Conservation (phyloP, 2,329 filamentous ascomycete species). For the Ophiosphaerella narmari region DNA sequence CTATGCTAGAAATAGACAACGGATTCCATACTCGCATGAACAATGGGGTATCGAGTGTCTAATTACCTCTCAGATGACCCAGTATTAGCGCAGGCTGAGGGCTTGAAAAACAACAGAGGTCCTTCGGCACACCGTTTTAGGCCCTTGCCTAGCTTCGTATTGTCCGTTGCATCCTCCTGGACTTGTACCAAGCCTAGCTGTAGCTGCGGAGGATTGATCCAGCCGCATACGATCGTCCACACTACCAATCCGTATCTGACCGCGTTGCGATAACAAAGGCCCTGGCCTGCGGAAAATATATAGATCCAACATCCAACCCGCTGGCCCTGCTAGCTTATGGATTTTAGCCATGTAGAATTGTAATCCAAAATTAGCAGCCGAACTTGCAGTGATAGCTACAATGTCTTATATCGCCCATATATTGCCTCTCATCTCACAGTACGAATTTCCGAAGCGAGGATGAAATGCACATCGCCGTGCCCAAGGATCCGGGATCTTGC, state of each 20-base stretch:
- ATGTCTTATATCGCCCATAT: constrained; percentile 34
- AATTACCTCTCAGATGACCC: no score
- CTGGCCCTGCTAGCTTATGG: constrained; percentile 25
- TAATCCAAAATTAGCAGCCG: constrained; percentile 43
- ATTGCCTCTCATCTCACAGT: constrained; percentile 40
- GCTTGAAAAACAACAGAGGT: no score
- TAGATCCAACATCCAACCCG: constrained; percentile 21
- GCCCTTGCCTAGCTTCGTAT: no score
- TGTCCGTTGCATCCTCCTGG: no score
- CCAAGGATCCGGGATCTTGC: constrained; percentile 21
- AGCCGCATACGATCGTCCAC: not conserved
- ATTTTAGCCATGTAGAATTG: constrained; percentile 35
- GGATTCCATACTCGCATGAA: no score
- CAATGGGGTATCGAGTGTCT: no score
- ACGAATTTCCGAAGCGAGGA: constrained; percentile 33
- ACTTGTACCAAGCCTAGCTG: not conserved
- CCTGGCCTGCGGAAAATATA: constrained; percentile 34
- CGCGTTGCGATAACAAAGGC: constrained; percentile 16
- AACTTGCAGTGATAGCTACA: constrained; percentile 43
- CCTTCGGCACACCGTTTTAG: no score
- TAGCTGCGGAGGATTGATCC: not conserved
- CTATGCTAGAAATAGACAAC: no score
- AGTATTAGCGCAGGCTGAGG: no score
- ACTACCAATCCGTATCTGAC: constrained; percentile 15
- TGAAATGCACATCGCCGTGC: constrained; percentile 25